These are phyloP conservation scores for Penicillium decumbens DNA, from an alignment of 2,329 filamentous ascomycete species.

Conservation along the genomic window DNA sequence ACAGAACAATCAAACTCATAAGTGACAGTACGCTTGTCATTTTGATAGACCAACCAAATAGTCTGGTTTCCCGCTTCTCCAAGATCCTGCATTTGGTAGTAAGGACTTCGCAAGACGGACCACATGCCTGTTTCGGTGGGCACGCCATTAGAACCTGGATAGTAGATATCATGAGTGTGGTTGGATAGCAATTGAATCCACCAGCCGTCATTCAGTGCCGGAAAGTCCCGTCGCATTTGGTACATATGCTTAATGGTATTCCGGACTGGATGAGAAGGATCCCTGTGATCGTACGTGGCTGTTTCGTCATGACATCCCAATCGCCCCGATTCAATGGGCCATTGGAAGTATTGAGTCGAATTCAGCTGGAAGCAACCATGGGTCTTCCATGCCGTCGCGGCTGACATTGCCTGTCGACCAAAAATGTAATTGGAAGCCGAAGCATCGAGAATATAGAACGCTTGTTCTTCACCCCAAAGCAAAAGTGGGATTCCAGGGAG, in stretches of 20 bases:
- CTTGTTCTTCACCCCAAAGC: conserved; percentile 63
- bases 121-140: conserved; percentile 58
- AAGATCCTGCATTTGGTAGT: conserved; percentile 51
- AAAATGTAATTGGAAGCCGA: conserved; percentile 63
- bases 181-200: conserved; percentile 54
- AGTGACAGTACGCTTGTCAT: conserved; percentile 46
- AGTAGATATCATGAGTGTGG: conserved; percentile 48
- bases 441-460: conserved; percentile 60
- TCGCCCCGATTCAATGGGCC: conserved; percentile 53
- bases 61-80: conserved; percentile 44
- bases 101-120: conserved; percentile 53
- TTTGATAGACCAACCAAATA: conserved; percentile 45
- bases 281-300: conserved; percentile 58
- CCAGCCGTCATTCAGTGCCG: conserved; percentile 58
- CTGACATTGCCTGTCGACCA: conserved; percentile 59
- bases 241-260: conserved; percentile 61
- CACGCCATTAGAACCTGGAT: conserved; percentile 51
- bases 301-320: conserved; percentile 55
- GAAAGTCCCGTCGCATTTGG: conserved; percentile 54
- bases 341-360: conserved; percentile 54
- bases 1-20: conserved; percentile 58
- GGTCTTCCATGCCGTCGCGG: conserved; percentile 58
- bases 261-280: conserved; percentile 57
- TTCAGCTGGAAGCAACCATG: conserved; percentile 60
- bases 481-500: conserved; percentile 59